Evolutionary conservation across 208 protist species (phyloP).

Genomic region (Acanthamoeba divionensis): DNA sequence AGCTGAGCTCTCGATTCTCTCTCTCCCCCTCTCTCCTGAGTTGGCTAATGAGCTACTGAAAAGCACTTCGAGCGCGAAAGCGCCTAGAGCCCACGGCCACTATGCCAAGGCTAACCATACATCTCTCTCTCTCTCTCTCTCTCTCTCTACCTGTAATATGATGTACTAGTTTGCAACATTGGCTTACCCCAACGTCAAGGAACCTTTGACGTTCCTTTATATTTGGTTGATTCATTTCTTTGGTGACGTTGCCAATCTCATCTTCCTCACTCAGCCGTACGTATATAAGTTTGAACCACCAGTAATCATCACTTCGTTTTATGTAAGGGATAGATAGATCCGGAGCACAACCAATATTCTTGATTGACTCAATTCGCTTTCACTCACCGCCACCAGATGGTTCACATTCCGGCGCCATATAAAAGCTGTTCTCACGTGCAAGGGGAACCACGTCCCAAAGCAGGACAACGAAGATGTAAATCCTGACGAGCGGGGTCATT

Average conservation of each 20-base stretch:
- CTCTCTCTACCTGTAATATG: neutral
- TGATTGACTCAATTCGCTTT: no score
- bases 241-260: slow-evolving; percentile 57
- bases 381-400: no score
- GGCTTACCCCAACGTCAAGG: slow-evolving; percentile 52
- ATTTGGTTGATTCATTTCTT: slow-evolving; percentile 46
- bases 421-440: neutral
- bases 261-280: slow-evolving; percentile 55
- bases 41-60: no score
- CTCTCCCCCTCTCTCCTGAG: no score
- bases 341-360: no score
- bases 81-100: no score
- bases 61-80: no score
- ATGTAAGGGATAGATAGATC: no score
- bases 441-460: neutral
- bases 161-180: slow-evolving; percentile 45
- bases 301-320: no score
- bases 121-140: neutral
- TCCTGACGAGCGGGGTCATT: slow-evolving; percentile 59
- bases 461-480: slow-evolving; percentile 24
- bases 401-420: slow-evolving; percentile 17
- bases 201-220: slow-evolving; percentile 39
- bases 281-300: neutral
- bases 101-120: no score
- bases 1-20: neutral